Conservation (phyloP, 2,329 filamentous ascomycete species). For the Parascedosporium putredinis region DNA sequence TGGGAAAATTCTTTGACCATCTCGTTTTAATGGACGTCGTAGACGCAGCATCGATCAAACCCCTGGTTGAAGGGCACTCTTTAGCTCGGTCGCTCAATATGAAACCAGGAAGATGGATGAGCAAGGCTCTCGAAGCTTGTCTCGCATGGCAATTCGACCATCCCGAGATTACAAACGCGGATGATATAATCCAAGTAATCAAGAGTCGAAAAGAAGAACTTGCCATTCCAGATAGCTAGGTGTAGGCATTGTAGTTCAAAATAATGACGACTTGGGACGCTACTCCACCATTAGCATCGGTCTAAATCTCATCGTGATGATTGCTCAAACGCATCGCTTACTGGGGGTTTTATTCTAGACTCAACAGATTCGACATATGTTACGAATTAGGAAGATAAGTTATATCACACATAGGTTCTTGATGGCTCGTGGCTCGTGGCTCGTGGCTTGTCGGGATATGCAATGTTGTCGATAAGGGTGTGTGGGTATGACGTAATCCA, state of each 20-base stretch:
- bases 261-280: too few relatives aligned
- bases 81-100: slow-evolving; percentile 57
- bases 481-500: too few relatives aligned
- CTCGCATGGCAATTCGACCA: slow-evolving; percentile 85
- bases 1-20: slow-evolving; percentile 49
- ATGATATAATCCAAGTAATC: slow-evolving; percentile 51
- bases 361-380: too few relatives aligned
- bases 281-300: too few relatives aligned
- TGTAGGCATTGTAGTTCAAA: background rate
- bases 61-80: slow-evolving; percentile 63
- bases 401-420: too few relatives aligned
- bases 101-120: slow-evolving; percentile 80
- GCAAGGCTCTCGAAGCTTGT: slow-evolving; percentile 64
- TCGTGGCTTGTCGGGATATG: too few relatives aligned
- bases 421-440: too few relatives aligned
- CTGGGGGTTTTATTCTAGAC: too few relatives aligned
- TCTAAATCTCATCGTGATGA: too few relatives aligned
- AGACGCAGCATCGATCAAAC: slow-evolving; percentile 47
- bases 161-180: slow-evolving; percentile 50
- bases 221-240: slow-evolving; percentile 22
- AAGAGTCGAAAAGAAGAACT: slow-evolving; percentile 39
- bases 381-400: too few relatives aligned
- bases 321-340: too few relatives aligned
- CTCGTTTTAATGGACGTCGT: slow-evolving; percentile 43
- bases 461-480: too few relatives aligned